Conservation (phyloP, 78 protist genomes). For the Protostelium mycophagum region DNA sequence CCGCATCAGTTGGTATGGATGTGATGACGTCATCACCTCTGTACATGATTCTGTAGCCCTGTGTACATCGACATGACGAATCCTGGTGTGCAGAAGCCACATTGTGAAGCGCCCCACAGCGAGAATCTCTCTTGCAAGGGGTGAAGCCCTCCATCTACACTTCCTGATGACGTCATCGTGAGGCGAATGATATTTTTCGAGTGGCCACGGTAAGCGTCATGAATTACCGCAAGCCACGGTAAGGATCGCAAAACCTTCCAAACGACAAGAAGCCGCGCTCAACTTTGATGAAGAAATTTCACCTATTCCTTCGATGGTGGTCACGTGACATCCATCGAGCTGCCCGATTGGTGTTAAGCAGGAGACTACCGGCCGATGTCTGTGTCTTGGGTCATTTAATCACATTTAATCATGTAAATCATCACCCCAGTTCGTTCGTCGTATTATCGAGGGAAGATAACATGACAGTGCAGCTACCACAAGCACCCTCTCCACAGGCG, state of each 20-base stretch:
- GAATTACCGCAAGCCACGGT: too few species aligned
- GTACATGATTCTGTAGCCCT: constrained; percentile 25
- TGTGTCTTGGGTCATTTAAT: constrained; percentile 12
- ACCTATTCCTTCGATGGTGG: constrained; percentile 86
- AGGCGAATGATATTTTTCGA: not conserved
- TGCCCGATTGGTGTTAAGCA: constrained; percentile 78
- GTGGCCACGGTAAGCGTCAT: too few species aligned
- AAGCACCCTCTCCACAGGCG: constrained; percentile 94
- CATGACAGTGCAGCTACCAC: constrained; percentile 94
- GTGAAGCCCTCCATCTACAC: not conserved
- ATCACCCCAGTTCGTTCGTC: not conserved
- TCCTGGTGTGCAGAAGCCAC: constrained; percentile 92
- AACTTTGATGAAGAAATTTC: too few species aligned
- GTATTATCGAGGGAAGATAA: constrained; percentile 24
- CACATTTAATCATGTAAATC: not conserved
- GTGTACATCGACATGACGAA: constrained; percentile 58
- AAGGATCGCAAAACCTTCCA: too few species aligned
- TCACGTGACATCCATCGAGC: constrained; percentile 61
- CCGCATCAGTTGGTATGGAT: not conserved
- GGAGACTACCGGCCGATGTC: constrained; percentile 64
- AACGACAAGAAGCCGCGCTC: too few species aligned
- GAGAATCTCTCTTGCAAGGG: constrained; percentile 12
- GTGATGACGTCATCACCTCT: not conserved
- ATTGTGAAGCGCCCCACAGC: constrained; percentile 64
- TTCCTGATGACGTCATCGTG: not conserved